These are phyloP conservation scores for Dovyalis caffra DNA, from an alignment of 345 rosid genomes.

Conservation along the genomic window DNA sequence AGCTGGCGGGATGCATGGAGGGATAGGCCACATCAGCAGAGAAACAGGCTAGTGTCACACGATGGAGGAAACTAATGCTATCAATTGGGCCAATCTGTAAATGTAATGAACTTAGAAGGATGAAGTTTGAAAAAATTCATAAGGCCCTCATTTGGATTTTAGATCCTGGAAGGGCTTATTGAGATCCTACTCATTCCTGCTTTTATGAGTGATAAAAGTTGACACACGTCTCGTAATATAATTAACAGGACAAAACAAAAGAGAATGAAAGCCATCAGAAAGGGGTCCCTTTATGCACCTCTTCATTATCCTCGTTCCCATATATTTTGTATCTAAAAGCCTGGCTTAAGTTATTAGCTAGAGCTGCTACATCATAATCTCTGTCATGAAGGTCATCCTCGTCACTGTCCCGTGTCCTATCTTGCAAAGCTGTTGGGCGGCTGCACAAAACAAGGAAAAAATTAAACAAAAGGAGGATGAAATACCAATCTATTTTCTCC, in stretches of 20 bases:
- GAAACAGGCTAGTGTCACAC: neutral
- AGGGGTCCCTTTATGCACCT: constrained; percentile 40
- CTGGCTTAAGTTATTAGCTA: constrained; percentile 87
- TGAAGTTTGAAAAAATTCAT: neutral
- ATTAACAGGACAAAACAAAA: neutral
- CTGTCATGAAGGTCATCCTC: constrained; percentile 90
- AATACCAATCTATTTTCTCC: neutral
- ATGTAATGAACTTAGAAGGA: neutral
- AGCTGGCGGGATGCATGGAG: neutral
- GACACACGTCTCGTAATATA: neutral
- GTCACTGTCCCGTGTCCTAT: constrained; percentile 88
- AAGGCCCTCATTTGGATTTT: neutral
- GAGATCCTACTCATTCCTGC: neutral
- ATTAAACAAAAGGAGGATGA: neutral
- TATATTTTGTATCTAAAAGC: constrained; percentile 89
- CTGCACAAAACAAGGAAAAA: constrained; percentile 45
- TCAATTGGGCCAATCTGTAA: neutral
- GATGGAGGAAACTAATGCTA: neutral
- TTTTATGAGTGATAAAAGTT: neutral
- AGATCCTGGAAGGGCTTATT: neutral
- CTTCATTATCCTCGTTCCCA: constrained; percentile 79
- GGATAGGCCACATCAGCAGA: neutral
- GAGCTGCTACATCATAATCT: constrained; percentile 93
- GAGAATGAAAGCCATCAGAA: neutral
- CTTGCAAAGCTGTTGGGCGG: constrained; percentile 91